Evolutionary conservation across 2,329 filamentous ascomycete genomes (phyloP).

Genomic region (Triangularia setosa): DNA sequence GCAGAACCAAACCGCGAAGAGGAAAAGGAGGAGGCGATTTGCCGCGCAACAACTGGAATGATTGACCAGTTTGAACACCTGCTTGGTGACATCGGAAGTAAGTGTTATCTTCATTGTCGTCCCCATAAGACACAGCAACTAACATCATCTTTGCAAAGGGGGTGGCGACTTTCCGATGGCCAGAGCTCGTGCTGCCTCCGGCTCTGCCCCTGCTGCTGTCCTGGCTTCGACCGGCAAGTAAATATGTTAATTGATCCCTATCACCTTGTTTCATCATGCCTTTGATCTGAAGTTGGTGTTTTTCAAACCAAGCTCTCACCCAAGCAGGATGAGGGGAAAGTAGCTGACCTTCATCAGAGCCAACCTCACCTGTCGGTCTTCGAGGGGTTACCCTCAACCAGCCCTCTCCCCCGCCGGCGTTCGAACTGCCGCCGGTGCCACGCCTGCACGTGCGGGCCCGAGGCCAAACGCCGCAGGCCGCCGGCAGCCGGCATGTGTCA

Average conservation of each 20-base stretch:
- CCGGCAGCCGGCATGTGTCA: neutral
- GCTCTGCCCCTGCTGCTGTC: neutral
- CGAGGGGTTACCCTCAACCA: neutral
- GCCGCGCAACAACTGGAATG: neutral
- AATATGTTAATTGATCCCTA: neutral
- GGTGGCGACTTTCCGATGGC: neutral
- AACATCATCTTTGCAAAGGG: neutral
- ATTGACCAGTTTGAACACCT: neutral
- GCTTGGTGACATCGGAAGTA: constrained; percentile 1
- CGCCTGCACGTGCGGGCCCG: neutral
- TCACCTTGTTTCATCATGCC: neutral
- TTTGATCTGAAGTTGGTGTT: neutral
- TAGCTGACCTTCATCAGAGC: neutral
- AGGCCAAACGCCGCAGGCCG: neutral
- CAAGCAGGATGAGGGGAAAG: neutral
- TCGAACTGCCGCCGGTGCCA: neutral
- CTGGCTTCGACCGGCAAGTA: neutral
- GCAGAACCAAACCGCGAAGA: neutral
- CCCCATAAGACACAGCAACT: neutral
- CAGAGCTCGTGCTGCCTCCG: neutral
- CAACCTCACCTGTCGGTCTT: neutral
- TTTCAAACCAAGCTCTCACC: neutral
- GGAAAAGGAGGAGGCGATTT: neutral
- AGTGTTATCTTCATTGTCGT: neutral
- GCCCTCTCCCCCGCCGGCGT: neutral